phyloP scores from a whole-genome alignment of 2,329 filamentous ascomycete species.

The Eutypella sp. region DNA sequence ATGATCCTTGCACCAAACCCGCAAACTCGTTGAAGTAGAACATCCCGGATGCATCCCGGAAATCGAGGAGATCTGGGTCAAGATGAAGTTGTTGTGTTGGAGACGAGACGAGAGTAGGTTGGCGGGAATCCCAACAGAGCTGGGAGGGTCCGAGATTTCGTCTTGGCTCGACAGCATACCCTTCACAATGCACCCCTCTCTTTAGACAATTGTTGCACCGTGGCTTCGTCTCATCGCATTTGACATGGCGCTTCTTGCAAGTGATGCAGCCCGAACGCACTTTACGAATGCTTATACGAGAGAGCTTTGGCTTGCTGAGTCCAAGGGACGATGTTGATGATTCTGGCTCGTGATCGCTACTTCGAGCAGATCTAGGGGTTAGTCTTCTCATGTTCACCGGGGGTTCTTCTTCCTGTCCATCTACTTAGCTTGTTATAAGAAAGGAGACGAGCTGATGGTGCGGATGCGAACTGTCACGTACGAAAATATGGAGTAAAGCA shows the following conservation, averaged over 20 bases:
- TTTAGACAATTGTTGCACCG: conserved; percentile 9
- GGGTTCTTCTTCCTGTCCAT: too few relatives aligned
- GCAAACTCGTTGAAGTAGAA: conserved; percentile 29
- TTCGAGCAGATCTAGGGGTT: too few relatives aligned
- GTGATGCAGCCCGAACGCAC: conserved; percentile 12
- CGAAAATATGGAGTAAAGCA: too few relatives aligned
- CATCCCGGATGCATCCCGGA: conserved; percentile 7
- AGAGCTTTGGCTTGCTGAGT: conserved; percentile 8
- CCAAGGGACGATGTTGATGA: too few relatives aligned
- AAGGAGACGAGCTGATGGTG: too few relatives aligned
- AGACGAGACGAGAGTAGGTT: conserved; percentile 2
- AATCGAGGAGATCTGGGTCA: conserved; percentile 11
- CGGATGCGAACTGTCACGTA: too few relatives aligned
- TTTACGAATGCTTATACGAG: conserved; percentile 10
- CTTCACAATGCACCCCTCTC: conserved; percentile 8
- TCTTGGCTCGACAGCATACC: conserved; percentile 2
- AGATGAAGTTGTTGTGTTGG: conserved; percentile 12
- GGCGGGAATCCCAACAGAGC: conserved; percentile 19
- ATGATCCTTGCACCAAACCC: conserved; percentile 20
- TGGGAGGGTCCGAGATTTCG: conserved; percentile 13
- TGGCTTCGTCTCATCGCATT: conserved; percentile 12
- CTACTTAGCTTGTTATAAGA: too few relatives aligned
- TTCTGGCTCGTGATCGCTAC: too few relatives aligned
- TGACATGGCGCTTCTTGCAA: conserved; percentile 14
- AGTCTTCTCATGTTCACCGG: too few relatives aligned